A percentile compares a stretch with the other conserved stretches of the same genome.
Evolutionary conservation across 768 basidiomycete species (phyloP).

Genomic region (Collybia mongolica): DNA sequence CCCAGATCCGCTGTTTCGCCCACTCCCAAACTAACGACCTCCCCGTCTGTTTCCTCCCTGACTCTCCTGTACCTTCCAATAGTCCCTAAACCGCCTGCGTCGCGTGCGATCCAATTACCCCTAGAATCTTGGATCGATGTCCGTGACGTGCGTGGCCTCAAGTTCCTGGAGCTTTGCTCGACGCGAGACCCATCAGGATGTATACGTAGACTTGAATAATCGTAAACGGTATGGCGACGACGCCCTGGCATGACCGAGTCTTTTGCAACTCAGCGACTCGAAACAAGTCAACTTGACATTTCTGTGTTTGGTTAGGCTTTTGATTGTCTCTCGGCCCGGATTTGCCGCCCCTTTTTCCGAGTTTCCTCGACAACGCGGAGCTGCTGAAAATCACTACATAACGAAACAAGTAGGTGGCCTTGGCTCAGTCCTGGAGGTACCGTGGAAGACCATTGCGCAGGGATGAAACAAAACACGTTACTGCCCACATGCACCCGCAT

Average conservation of each 20-base stretch:
- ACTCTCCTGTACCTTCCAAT: conserved; percentile 32
- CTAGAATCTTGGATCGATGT: conserved; percentile 41
- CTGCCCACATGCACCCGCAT: no score
- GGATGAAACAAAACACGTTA: no score
- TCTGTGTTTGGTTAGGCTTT: background rate
- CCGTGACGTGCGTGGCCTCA: conserved; percentile 29
- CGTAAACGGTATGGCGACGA: conserved; percentile 59
- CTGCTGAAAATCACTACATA: no score
- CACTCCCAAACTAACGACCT: conserved; percentile 10
- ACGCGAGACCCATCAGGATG: conserved; percentile 67
- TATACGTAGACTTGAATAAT: conserved; percentile 61
- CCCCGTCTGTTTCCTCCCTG: conserved; percentile 15
- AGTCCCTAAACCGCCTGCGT: conserved; percentile 54
- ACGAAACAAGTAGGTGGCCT: no score
- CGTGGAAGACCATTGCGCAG: no score
- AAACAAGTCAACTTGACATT: background rate
- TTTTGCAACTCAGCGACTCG: no score
- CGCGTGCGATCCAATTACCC: conserved; percentile 66
- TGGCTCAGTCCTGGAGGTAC: no score
- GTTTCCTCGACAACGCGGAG: background rate
- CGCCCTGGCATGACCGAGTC: conserved; percentile 22
- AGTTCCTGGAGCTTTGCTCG: conserved; percentile 37
- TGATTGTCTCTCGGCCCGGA: background rate
- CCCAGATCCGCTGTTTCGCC: background rate
- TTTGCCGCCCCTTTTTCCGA: background rate